Base-by-base conservation (phyloP, 345 rosid species). In the Hibiscus mutabilis region DNA sequence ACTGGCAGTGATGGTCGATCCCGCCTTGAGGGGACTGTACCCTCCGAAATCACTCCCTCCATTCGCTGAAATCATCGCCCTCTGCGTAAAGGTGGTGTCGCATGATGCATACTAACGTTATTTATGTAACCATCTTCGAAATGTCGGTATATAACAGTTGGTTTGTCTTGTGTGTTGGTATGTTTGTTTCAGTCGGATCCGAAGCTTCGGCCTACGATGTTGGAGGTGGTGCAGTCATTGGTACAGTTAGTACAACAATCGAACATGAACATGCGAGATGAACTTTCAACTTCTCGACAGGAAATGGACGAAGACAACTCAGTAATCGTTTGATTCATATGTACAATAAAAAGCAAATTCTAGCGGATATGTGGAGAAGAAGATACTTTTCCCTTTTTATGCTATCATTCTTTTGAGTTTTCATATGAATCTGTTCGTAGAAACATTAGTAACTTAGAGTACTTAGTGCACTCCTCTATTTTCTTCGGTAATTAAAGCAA, bases 11-110 rank as follows among this genome's bases (percentile, higher is more conserved):
- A 89, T 93, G 94, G 98, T 81, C 15, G 97, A 93, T 71, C 98
- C 98, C 24, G 92, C 98, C 3, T 78, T 93, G 75, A 88, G 96
- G 4, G 98, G 98, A 53, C 89, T 93, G 19, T 93, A 86, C 66
- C 82, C 92, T 78, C 90, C 88, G 66, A 93, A 86, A 75, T 85
- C 98, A 6, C 80, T 93, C 74, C 86, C 97, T 7, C 42, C 89
- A 73, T 91, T 93, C 63, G 96, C 97, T 3, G 94, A 91, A 59
- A 73, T 85, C 42, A 86, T 93, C 68, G 86, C 90, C 21, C 87
- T 88, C 40, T 93, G 98, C 40, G 87, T 91, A 57, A 91, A 91
- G 89, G 98, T 93, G 25, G 58, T 21, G 25, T 9, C 19, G 0
- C 9, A 37, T 37, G 42, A 37, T 37, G 42, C 42, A 7, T 37